phyloP scores from a whole-genome alignment of 768 basidiomycete species.

The Leccinum rimulosum region DNA sequence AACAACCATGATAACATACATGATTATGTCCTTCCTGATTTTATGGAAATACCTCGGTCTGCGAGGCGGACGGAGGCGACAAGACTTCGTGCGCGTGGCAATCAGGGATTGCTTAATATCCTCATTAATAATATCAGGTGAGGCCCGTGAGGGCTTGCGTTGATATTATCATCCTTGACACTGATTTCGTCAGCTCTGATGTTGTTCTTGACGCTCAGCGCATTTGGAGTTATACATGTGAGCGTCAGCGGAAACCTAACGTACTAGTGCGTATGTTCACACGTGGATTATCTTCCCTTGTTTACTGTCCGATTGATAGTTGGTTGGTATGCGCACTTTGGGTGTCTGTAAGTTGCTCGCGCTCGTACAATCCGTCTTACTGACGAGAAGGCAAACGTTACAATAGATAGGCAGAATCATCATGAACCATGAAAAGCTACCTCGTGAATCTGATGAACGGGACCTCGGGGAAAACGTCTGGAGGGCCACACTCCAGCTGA shows the following conservation, averaged over 20 bases:
- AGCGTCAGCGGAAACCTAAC: constrained; percentile 14
- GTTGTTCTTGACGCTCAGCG: constrained; percentile 17
- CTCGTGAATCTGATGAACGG: background rate
- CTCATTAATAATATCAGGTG: constrained; percentile 7
- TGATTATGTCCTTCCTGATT: constrained; percentile 16
- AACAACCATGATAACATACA: constrained; percentile 16
- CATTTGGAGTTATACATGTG: constrained; percentile 5
- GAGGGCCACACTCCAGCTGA: background rate
- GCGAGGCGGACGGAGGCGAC: constrained; percentile 8
- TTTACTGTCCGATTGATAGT: constrained; percentile 2
- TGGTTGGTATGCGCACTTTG: constrained; percentile 20
- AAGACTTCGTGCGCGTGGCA: constrained; percentile 3
- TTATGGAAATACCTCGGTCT: constrained; percentile 12
- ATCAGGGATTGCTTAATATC: constrained; percentile 16
- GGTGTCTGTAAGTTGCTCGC: constrained; percentile 15
- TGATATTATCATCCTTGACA: background rate
- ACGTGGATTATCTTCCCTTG: background rate
- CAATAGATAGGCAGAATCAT: constrained; percentile 15
- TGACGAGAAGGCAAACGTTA: background rate
- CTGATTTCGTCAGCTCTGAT: constrained; percentile 7
- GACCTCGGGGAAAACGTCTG: background rate
- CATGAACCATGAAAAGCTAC: constrained; percentile 9
- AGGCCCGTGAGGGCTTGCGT: background rate
- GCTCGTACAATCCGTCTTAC: background rate
- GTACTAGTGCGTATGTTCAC: constrained; percentile 15